Evolutionary conservation across 305 asterid genomes (phyloP), one percentile per base, ranked within the genome.

Genomic region (Fraxinus velutina): DNA sequence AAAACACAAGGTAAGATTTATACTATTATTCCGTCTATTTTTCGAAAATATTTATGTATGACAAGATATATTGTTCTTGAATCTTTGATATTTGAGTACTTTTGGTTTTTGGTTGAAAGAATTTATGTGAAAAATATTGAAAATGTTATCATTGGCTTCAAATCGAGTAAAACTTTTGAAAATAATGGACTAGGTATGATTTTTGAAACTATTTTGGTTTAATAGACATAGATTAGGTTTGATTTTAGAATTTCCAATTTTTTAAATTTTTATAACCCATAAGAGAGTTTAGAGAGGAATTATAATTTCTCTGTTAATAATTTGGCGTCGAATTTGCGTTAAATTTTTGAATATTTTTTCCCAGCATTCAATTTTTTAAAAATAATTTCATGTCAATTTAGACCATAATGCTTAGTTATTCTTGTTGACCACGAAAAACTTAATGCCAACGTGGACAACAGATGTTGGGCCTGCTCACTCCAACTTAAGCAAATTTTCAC

Each of bases 1-100:
- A 8, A 77, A 52, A 85, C 6, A 33, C 6, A 12, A 79, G 84
- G 86, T 86, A 30, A 19, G 55, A 39, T 33, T 32, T 78, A 4
- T 36, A 36, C 42, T 6, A 36, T 36, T 36, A 5, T 36, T 36
- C 42, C 4, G 2, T 0, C 1, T 33, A 4, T 33, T 33, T 33
- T 33, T 33, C 21, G 4, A 50, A 5, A 12, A 15, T 50, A 12
- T 52, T 52, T 52, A 52, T 3, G 15, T 13, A 52, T 13, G 62
- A 12, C 5, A 10, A 12, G 62, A 52, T 52, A 52, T 6, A 4
- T 8, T 57, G 29, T 60, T 60, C 30, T 21, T 60, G 29, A 60
- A 60, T 60, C 5, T 10, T 34, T 19, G 2, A 17, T 19, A 17
- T 57, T 19, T 24, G 68, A 4, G 24, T 5, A 3, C 5, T 79